Evolutionary conservation across 108 stramenopile species (phyloP).

Genomic region (Cyclotella cryptica): DNA sequence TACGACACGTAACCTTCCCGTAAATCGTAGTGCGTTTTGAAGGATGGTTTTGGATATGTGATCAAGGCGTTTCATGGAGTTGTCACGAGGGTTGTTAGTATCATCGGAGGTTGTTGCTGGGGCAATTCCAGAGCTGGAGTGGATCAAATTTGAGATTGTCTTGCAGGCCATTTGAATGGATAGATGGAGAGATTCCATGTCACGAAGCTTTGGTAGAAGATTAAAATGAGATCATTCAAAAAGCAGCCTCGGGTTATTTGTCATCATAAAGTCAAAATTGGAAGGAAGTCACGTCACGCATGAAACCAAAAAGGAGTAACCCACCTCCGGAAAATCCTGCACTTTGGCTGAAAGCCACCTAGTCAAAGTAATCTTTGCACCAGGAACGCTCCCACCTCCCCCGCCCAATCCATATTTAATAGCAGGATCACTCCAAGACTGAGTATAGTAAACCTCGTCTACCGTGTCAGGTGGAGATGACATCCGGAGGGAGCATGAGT

Average conservation of each 20-base stretch:
- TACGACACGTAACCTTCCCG: slow-evolving; percentile 78
- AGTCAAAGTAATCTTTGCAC: slow-evolving; percentile 52
- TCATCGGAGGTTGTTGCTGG: slow-evolving; percentile 42
- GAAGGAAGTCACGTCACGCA: background rate
- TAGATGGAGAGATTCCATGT: slow-evolving; percentile 75
- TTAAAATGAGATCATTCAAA: background rate
- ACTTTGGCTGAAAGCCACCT: slow-evolving; percentile 54
- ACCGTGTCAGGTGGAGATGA: background rate
- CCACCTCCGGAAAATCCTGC: slow-evolving; percentile 54
- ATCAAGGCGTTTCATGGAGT: slow-evolving; percentile 96
- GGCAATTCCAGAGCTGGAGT: slow-evolving; percentile 51
- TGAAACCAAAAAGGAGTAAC: background rate
- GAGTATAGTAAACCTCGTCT: slow-evolving; percentile 17
- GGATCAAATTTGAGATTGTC: slow-evolving; percentile 91
- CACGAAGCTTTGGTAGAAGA: slow-evolving; percentile 40
- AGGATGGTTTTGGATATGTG: slow-evolving; percentile 95
- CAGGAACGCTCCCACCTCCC: background rate
- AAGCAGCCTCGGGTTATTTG: background rate
- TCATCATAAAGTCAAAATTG: background rate
- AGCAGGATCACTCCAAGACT: background rate
- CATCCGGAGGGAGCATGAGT: background rate
- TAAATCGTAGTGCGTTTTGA: slow-evolving; percentile 92
- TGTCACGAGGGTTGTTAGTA: slow-evolving; percentile 76
- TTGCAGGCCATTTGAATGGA: slow-evolving; percentile 95
- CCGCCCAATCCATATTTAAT: slow-evolving; percentile 10